Base-by-base conservation (phyloP, 495 filamentous ascomycete genomes). In the Talaromyces wortmannii region DNA sequence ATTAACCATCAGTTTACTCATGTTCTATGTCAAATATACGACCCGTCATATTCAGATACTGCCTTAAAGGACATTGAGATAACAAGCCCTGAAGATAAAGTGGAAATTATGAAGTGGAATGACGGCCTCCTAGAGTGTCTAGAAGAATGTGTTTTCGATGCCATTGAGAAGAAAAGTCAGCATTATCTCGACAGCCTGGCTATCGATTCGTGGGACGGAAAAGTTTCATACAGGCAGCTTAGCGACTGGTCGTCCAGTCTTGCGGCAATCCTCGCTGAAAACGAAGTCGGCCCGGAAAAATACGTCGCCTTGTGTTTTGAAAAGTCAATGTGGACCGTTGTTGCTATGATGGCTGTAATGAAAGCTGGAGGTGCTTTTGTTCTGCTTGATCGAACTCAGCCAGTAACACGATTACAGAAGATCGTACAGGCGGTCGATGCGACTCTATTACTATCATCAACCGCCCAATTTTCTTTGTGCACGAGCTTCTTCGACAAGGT, bases 231-330 rank as follows among this genome's bases (percentile, higher is more conserved):
- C 42, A 23, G 46, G 11, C 62, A 75, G 51, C 45, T 75, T 4
- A 58, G 69, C n/a, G 47, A 56, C 3, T 56, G 63, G 11, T 58
- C 71, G 2, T 52, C 58, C 7, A 44, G 53, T 0, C 57, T 76
- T 2, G 63, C 73, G 4, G 31, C 31, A 17, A 48, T 57, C 17
- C 59, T 75, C 5, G 33, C 57, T 10, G 32, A 50, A 13, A 50
- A 61, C 0, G 63, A 67, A 7, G 57, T 70, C 48, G 61, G 60
- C 23, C 65, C 69, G 11, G 78, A 74, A 17, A 67, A 55, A 13
- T 55, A 72, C 7, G 69, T 83, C 6, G 75, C 79, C 0, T 58
- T 83, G 17, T 82, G 75, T 57, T 78, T 83, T 33, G 78, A 83
- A 52, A 83, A 83, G 58, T 79, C 72, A 17, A 66, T 62, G 47